Evolutionary conservation across 176 grass and related monocot species (phyloP).

Genomic region (Puccinellia tenuiflora): DNA sequence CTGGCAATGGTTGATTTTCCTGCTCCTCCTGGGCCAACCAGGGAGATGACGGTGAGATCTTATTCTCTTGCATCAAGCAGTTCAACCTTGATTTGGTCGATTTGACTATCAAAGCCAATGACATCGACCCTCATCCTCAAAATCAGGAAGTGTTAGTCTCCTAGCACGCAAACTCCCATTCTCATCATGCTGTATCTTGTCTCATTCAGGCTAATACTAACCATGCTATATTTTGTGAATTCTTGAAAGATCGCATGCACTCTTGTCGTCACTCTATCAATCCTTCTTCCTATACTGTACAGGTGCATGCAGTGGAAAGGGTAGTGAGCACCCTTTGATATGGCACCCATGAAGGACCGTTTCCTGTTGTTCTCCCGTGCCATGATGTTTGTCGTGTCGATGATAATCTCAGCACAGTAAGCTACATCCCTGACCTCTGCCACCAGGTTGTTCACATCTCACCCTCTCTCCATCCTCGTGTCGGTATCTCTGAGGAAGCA

Average conservation of each 20-base stretch:
- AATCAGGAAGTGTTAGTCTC: not conserved
- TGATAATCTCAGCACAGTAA: not conserved
- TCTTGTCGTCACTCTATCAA: not conserved
- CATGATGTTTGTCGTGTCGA: not conserved
- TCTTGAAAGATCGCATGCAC: not conserved
- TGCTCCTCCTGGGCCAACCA: slow-evolving; percentile 6
- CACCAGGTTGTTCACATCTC: not conserved
- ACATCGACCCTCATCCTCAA: not conserved
- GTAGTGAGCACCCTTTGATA: not conserved
- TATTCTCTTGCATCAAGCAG: not conserved
- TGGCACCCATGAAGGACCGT: not conserved
- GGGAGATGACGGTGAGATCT: slow-evolving; percentile 4
- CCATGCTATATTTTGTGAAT: not conserved
- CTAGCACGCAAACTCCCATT: not conserved
- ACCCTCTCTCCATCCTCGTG: not conserved
- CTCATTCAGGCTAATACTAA: not conserved
- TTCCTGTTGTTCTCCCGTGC: not conserved
- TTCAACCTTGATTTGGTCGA: not conserved
- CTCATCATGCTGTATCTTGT: not conserved
- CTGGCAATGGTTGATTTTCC: slow-evolving; percentile 14
- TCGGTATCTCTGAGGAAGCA: not conserved
- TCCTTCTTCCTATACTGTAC: not conserved
- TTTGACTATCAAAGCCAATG: slow-evolving; percentile 4
- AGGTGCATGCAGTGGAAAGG: not conserved
- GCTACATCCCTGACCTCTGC: slow-evolving; percentile 3